phyloP scores from a whole-genome alignment of 2,329 filamentous ascomycete genomes.

The Cyphellophora attinorum region DNA sequence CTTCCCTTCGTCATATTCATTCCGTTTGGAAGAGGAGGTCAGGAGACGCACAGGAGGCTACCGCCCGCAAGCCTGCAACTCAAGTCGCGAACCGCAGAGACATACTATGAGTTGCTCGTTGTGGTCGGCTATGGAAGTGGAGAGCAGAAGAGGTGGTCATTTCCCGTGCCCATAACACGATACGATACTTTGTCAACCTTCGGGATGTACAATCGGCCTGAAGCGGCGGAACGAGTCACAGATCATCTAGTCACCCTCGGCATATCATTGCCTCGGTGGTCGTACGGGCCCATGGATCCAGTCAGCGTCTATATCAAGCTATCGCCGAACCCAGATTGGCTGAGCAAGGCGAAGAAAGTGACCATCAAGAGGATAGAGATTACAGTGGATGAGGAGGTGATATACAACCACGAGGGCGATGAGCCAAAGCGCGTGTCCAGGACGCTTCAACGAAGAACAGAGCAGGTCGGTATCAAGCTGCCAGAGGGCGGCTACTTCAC shows the following conservation, averaged over 20 bases:
- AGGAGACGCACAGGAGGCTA: slow-evolving; percentile 80
- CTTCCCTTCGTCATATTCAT: slow-evolving; percentile 96
- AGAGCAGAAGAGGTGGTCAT: slow-evolving; percentile 81
- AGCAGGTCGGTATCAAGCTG: slow-evolving; percentile 71
- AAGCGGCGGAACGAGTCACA: slow-evolving; percentile 72
- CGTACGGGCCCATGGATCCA: slow-evolving; percentile 88
- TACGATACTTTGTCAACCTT: slow-evolving; percentile 98
- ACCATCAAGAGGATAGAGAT: slow-evolving; percentile 92
- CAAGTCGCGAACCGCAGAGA: slow-evolving; percentile 88
- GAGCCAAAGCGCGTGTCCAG: slow-evolving; percentile 87
- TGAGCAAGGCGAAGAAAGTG: slow-evolving; percentile 80
- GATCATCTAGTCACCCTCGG: slow-evolving; percentile 88
- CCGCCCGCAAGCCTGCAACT: slow-evolving; percentile 87
- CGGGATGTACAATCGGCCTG: slow-evolving; percentile 97
- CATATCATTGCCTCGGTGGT: slow-evolving; percentile 89
- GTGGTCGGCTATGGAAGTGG: slow-evolving; percentile 84
- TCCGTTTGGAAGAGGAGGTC: slow-evolving; percentile 81
- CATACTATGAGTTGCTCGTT: slow-evolving; percentile 92
- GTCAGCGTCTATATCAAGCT: slow-evolving; percentile 95
- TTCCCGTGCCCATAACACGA: slow-evolving; percentile 80
- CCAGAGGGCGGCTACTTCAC: slow-evolving; percentile 89
- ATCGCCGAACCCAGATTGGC: slow-evolving; percentile 83
- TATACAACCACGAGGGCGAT: slow-evolving; percentile 96
- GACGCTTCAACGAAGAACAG: slow-evolving; percentile 72
- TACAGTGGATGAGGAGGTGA: slow-evolving; percentile 91